Conservation (phyloP, 345 rosid species). For the Aquilaria malaccensis region DNA sequence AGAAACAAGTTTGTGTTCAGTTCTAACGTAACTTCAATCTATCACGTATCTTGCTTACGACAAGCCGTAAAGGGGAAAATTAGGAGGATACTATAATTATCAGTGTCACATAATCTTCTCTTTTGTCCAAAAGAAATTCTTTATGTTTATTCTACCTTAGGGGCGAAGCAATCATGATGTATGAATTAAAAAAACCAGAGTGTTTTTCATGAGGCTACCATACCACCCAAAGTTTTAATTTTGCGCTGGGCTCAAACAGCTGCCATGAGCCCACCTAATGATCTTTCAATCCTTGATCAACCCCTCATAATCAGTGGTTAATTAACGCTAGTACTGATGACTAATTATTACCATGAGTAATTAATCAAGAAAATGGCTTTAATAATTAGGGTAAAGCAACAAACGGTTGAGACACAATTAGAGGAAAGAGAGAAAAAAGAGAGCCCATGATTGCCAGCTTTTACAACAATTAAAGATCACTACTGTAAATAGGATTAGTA, state of each 20-base stretch:
- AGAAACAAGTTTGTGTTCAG: background rate
- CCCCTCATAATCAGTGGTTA: too few relatives aligned
- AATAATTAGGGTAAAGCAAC: background rate
- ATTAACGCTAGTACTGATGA: too few relatives aligned
- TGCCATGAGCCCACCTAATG: too few relatives aligned
- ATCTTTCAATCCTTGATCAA: too few relatives aligned
- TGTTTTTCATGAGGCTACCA: background rate
- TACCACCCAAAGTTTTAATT: background rate
- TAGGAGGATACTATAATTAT: background rate
- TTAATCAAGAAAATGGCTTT: too few relatives aligned
- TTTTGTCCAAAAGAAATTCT: background rate
- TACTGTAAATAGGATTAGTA: background rate
- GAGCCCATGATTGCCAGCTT: conserved; percentile 11
- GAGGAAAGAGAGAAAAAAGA: background rate
- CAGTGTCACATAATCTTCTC: too few relatives aligned
- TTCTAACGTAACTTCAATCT: background rate
- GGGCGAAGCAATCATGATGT: conserved; percentile 8
- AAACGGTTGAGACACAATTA: conserved; percentile 1
- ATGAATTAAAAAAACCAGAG: background rate
- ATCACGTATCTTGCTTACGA: conserved; percentile 4
- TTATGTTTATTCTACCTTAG: conserved; percentile 7
- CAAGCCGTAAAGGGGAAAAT: conserved; percentile 4
- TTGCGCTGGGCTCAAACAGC: too few relatives aligned
- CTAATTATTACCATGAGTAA: too few relatives aligned
- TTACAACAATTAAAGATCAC: background rate